A percentile compares a stretch with the other conserved stretches of the same genome.
Conservation (phyloP, 805 yeast genomes). For the Ascoidea rubescens region DNA sequence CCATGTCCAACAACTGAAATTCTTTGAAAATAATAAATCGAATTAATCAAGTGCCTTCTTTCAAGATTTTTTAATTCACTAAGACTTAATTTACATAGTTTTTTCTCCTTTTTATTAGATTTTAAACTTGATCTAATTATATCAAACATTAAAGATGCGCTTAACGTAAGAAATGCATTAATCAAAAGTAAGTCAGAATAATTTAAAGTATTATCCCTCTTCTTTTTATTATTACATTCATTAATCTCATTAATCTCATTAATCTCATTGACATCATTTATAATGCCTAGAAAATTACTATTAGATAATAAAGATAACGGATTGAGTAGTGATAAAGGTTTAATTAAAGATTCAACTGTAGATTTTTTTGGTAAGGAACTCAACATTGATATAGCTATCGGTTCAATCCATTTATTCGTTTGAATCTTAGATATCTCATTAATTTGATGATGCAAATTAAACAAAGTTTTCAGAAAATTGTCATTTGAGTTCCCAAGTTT, state of each 20-base stretch:
- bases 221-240: not conserved
- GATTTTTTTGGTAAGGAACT: slow-evolving; percentile 35
- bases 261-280: not conserved
- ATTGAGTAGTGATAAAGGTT: slow-evolving; percentile 8
- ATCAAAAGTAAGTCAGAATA: too few relatives aligned
- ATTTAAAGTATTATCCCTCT: too few relatives aligned
- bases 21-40: not conserved
- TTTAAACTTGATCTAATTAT: too few relatives aligned
- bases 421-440: slow-evolving; percentile 59
- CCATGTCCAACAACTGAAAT: slow-evolving; percentile 17
- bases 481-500: slow-evolving; percentile 7
- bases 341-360: slow-evolving; percentile 37
- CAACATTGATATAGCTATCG: not conserved
- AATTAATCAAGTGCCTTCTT: not conserved
- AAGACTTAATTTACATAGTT: too few relatives aligned
- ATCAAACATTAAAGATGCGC: too few relatives aligned
- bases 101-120: too few relatives aligned
- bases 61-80: not conserved
- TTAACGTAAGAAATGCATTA: too few relatives aligned
- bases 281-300: slow-evolving; percentile 21
- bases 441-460: slow-evolving; percentile 45
- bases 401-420: slow-evolving; percentile 17
- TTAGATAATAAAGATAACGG: slow-evolving; percentile 54
- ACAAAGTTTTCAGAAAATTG: slow-evolving; percentile 47
- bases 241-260: not conserved